phyloP scores from a whole-genome alignment of 495 filamentous ascomycete species.

The Hypoxylon fuscum region DNA sequence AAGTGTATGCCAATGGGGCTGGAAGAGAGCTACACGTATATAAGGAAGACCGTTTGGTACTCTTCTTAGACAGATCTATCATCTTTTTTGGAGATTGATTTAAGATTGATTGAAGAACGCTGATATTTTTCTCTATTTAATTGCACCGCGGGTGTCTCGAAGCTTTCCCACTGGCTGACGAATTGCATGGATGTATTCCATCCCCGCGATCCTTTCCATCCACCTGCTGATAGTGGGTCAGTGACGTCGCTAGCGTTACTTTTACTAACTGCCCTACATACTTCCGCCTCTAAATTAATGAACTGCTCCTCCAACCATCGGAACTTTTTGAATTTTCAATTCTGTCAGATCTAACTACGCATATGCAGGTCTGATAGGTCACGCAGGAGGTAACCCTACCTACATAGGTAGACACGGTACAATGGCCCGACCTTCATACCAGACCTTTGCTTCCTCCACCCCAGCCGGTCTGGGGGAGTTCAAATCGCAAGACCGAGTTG shows the following conservation, averaged over 20 bases:
- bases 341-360: background rate
- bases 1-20: background rate
- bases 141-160: no score
- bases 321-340: no score
- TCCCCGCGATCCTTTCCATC: no score
- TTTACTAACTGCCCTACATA: no score
- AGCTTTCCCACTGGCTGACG: no score
- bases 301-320: background rate
- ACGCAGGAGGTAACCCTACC: constrained; percentile 19
- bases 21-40: constrained; percentile 14
- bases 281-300: no score
- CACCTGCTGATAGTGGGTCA: no score
- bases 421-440: constrained; percentile 22
- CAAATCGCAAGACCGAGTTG: background rate
- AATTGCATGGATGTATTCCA: no score
- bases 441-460: constrained; percentile 17
- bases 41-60: constrained; percentile 20
- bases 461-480: background rate
- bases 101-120: constrained; percentile 10
- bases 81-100: background rate
- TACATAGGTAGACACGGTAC: background rate
- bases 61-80: constrained; percentile 7
- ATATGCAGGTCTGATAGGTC: constrained; percentile 15
- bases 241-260: no score
- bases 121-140: constrained; percentile 11